Evolutionary conservation across 2,329 filamentous ascomycete genomes (phyloP).

Genomic region (Fusarium veterinarium): DNA sequence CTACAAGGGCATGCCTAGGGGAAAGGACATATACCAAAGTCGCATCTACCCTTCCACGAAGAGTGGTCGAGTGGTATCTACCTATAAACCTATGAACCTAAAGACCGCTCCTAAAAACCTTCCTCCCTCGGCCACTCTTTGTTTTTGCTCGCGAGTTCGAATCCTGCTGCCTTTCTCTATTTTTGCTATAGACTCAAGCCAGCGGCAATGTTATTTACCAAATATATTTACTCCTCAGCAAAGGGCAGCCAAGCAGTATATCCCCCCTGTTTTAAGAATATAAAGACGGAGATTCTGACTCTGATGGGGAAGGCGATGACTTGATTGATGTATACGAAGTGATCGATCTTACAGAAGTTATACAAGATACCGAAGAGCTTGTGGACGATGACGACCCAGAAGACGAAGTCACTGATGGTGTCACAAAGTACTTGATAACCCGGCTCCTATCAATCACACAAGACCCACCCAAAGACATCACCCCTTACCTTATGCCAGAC

Average conservation of each 20-base stretch:
- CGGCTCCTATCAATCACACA: too few species aligned
- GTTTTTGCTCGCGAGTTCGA: slow-evolving; percentile 12
- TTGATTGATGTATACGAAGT: too few species aligned
- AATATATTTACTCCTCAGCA: not conserved
- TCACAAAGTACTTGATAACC: too few species aligned
- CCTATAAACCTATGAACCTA: slow-evolving; percentile 9
- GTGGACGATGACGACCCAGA: too few species aligned
- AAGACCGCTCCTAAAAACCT: not conserved
- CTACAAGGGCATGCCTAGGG: not conserved
- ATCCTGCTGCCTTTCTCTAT: not conserved
- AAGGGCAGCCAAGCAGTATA: not conserved
- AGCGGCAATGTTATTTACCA: not conserved
- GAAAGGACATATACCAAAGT: not conserved
- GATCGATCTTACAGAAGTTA: too few species aligned
- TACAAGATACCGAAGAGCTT: too few species aligned
- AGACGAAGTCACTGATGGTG: too few species aligned
- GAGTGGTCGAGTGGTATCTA: slow-evolving; percentile 22
- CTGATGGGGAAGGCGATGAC: too few species aligned
- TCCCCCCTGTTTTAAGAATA: too few species aligned
- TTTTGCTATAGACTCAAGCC: not conserved
- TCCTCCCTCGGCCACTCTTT: slow-evolving; percentile 4
- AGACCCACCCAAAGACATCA: too few species aligned
- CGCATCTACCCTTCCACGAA: not conserved
- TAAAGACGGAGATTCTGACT: too few species aligned
- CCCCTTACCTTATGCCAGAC: too few species aligned